phyloP scores from a whole-genome alignment of 352 stramenopile genomes.

The Globisporangium polare region DNA sequence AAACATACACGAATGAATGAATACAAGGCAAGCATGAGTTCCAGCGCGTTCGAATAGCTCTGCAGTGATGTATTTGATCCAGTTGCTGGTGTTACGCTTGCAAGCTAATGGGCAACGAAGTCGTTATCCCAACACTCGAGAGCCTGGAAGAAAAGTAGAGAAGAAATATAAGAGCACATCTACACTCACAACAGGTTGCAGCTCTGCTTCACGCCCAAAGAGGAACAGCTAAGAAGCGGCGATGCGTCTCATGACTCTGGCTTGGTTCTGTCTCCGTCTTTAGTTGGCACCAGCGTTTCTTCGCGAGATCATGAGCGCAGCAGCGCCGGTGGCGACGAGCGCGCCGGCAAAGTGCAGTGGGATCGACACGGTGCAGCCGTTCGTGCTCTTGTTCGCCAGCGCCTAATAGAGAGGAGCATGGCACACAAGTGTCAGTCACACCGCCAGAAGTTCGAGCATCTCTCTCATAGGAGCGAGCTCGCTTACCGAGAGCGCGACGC shows the following conservation, averaged over 20 bases:
- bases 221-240: not conserved
- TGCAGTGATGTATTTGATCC: constrained; percentile 2
- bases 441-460: not conserved
- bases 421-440: constrained; percentile 9
- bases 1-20: not conserved
- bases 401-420: constrained; percentile 20
- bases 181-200: not conserved
- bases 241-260: not conserved
- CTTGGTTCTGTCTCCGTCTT: not conserved
- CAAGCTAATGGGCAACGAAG: not conserved
- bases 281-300: constrained; percentile 23
- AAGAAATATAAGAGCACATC: constrained; percentile 1
- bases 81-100: not conserved
- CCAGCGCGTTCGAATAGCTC: not conserved
- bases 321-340: constrained; percentile 37
- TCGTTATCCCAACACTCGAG: not conserved
- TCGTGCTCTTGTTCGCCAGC: constrained; percentile 69
- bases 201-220: not conserved
- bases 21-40: not conserved
- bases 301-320: constrained; percentile 38
- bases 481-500: constrained; percentile 66
- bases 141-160: not conserved
- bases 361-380: constrained; percentile 76
- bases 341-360: constrained; percentile 70
- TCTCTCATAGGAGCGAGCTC: not conserved